A percentile compares a stretch with the other conserved stretches of the same genome.
Conservation (phyloP, 352 stramenopile genomes). For the Pythium insidiosum region DNA sequence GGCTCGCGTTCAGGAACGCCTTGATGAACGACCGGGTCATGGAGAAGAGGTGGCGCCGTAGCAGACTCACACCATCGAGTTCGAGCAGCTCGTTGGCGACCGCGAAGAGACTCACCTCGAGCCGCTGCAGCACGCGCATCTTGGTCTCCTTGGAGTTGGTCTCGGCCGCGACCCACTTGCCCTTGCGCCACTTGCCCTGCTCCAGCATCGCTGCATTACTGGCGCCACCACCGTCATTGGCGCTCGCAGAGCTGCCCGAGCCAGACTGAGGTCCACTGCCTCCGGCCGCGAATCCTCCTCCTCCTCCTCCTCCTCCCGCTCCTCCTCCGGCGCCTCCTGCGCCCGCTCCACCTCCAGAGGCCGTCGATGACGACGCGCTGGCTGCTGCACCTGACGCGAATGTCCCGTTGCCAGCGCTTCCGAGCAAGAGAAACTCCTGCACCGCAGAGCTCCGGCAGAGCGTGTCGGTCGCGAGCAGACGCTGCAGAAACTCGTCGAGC, state of each 20-base stretch:
- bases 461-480: conserved; percentile 57
- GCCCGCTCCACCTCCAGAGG: background rate
- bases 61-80: conserved; percentile 75
- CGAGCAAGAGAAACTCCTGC: conserved; percentile 64
- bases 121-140: conserved; percentile 70
- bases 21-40: conserved; percentile 79
- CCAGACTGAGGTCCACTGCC: no score
- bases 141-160: conserved; percentile 71
- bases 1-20: conserved; percentile 68
- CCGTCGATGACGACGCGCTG: no score
- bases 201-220: conserved; percentile 42
- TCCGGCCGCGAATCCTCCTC: no score
- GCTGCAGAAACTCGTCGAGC: conserved; percentile 64
- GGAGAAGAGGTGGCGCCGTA: conserved; percentile 77
- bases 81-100: conserved; percentile 76
- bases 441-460: conserved; percentile 66
- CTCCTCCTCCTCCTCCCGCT: no score
- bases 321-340: background rate
- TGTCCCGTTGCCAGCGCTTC: no score
- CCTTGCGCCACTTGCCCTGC: conserved; percentile 21
- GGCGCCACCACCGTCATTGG: no score
- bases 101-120: conserved; percentile 74
- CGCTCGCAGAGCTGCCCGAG: no score
- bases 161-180: conserved; percentile 65
- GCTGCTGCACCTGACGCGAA: no score